Evolutionary conservation across 2,329 filamentous ascomycete species (phyloP), one percentile per base, ranked within the genome.

Genomic region (Alternaria arbusti): DNA sequence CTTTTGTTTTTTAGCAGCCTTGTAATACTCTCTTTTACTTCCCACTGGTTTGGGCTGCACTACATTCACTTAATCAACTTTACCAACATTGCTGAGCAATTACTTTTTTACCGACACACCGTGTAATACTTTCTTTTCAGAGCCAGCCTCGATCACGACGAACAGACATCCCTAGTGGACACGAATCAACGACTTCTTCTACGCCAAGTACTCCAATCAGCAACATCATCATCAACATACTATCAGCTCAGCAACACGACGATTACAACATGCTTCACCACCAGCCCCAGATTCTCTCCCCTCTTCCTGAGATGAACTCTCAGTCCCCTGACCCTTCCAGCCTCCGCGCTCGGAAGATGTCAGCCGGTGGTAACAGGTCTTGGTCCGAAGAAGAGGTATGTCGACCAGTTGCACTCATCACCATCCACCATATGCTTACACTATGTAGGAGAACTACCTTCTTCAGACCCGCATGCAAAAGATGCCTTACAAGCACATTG

Each of bases 401-500:
- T 40, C 8, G 1, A 46, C 54, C 23, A 49, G 17, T 30, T 36
- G 22, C n/a, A 22, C 5, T 44, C 1, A 11, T 8, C 20, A 44
- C 0, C n/a, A 23, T 28, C 22, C 8, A n/a, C 6, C 26, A 12
- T 22, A 11, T 10, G 13, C 70, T 79, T 54, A 78, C 72, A 61
- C 11, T n/a, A 36, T 51, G 66, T 67, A 95, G 92, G 93, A 96
- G 82, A 87, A 89, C 61, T 96, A 95, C 79, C 89, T 96, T 58
- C 86, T 96, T 65, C 91, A 94, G 81, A 94, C 91, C 64, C 91
- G 92, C 62, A 87, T 92, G 74, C 91, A 94, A 75, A 95, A 95
- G 82, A 93, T 95, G 89, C 92, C 92, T 1, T 96, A 96, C 82
- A 96, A 95, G 85, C 91, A 95, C 78, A 96, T 96, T 77, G 92